Evolutionary conservation across 352 stramenopile genomes (phyloP), one percentile per base, ranked within the genome.

Genomic region (Globisporangium acanthophoron): DNA sequence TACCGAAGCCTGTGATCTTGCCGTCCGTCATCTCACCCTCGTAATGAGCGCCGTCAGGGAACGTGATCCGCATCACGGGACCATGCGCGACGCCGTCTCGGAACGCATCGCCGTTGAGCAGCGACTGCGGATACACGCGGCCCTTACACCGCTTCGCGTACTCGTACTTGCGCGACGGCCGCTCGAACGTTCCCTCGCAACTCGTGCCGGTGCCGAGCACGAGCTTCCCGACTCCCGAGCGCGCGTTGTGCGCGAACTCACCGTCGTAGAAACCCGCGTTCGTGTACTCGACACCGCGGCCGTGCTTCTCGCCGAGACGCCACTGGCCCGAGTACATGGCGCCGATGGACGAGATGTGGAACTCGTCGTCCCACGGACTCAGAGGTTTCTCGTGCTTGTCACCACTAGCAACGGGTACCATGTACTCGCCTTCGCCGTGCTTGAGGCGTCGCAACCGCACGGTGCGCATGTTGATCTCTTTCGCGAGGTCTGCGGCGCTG

Each of bases 261-360:
- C 80, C 80, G n/a, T 81, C 62, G 37, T 86, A 90, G 24, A 88
- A 68, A 8, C 77, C 80, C 3, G 74, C 67, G 40, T 90, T 90
- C 8, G 77, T 83, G 62, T 78, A 84, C 59, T 88, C 77, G 15
- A 73, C 71, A 6, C 75, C 80, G 18, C 60, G 59, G 11, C 76
- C 80, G 48, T 90, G 80, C 50, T 82, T 87, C 7, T 66, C 45
- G 5, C 77, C 76, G 21, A 85, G 61, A 13, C 63, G 58, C 71
- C 81, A 90, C 35, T 66, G 59, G 1, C 80, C 80, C 0, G 62
- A 51, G 63, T 87, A 90, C 58, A 88, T 74, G 3, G 75, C 63
- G 1, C 73, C 72, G 11, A 88, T 90, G 0, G 76, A 76, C 33
- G 76, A 87, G 61, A 90, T 77, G 40, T 90, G 77, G 54, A 90